These are phyloP conservation scores for Stereocaulon alpinum DNA, from an alignment of 495 filamentous ascomycete genomes.

Conservation along the genomic window DNA sequence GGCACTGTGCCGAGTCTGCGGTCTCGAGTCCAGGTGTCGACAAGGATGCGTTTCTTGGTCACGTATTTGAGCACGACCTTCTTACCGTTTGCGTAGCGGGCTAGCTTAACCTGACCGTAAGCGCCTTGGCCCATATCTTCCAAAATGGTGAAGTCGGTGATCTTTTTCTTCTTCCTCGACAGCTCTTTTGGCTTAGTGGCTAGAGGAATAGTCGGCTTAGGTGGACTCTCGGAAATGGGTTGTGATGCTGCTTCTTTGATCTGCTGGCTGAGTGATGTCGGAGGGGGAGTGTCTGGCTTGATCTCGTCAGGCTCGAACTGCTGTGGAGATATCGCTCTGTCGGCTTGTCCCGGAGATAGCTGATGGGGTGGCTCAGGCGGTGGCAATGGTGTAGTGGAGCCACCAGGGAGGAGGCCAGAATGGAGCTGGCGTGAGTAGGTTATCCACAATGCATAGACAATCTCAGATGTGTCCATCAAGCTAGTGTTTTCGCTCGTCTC, in stretches of 20 bases:
- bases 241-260: slow-evolving; percentile 58
- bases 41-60: slow-evolving; percentile 90
- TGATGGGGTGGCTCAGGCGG: slow-evolving; percentile 58
- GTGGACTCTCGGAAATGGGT: slow-evolving; percentile 38
- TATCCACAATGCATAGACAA: slow-evolving; percentile 93
- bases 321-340: slow-evolving; percentile 33
- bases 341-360: slow-evolving; percentile 65
- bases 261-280: slow-evolving; percentile 62
- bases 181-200: slow-evolving; percentile 26
- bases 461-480: slow-evolving; percentile 47
- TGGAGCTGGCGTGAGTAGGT: slow-evolving; percentile 93
- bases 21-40: slow-evolving; percentile 98
- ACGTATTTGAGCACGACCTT: slow-evolving; percentile 97
- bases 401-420: slow-evolving; percentile 47
- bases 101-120: slow-evolving; percentile 94
- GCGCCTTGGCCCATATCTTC: slow-evolving; percentile 99
- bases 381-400: slow-evolving; percentile 49
- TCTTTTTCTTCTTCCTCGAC: slow-evolving; percentile 58
- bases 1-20: slow-evolving; percentile 91
- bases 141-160: slow-evolving; percentile 81
- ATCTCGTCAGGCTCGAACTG: slow-evolving; percentile 30
- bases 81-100: slow-evolving; percentile 68
- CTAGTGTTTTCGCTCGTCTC: slow-evolving; percentile 34
- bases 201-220: slow-evolving; percentile 26
- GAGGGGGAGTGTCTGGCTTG: slow-evolving; percentile 37